phyloP scores from a whole-genome alignment of 805 yeast species.

The Candida caryicola region DNA sequence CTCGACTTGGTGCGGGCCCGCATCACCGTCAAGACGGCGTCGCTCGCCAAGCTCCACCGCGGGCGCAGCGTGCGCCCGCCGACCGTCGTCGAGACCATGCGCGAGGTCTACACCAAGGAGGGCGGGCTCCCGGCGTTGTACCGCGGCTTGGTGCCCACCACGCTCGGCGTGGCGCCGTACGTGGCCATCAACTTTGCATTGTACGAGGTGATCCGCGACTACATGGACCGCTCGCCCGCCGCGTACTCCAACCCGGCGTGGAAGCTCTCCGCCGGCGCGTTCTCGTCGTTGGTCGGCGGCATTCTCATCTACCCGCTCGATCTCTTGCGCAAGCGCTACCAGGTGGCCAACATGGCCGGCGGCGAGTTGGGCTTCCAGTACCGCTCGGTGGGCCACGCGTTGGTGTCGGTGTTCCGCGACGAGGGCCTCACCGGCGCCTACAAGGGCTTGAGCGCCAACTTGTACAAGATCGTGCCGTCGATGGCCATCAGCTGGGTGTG shows the following conservation, averaged over 20 bases:
- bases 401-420: slow-evolving; percentile 58
- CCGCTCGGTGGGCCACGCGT: slow-evolving; percentile 70
- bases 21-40: slow-evolving; percentile 83
- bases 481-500: slow-evolving; percentile 96
- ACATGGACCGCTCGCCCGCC: slow-evolving; percentile 32
- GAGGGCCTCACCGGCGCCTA: slow-evolving; percentile 78
- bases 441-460: slow-evolving; percentile 73
- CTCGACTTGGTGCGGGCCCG: slow-evolving; percentile 89
- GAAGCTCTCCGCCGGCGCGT: slow-evolving; percentile 76
- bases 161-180: slow-evolving; percentile 93
- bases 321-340: slow-evolving; percentile 82
- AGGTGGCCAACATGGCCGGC: slow-evolving; percentile 79
- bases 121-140: slow-evolving; percentile 81
- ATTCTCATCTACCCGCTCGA: slow-evolving; percentile 90
- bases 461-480: slow-evolving; percentile 87
- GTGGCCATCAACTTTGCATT: slow-evolving; percentile 90
- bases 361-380: slow-evolving; percentile 81
- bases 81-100: slow-evolving; percentile 60
- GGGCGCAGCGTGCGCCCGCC: slow-evolving; percentile 59
- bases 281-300: slow-evolving; percentile 87
- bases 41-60: slow-evolving; percentile 44
- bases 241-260: slow-evolving; percentile 47
- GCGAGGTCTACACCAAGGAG: slow-evolving; percentile 63
- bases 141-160: slow-evolving; percentile 86
- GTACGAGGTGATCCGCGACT: slow-evolving; percentile 76